A percentile compares a stretch with the other conserved stretches of the same genome.
Evolutionary conservation across 495 filamentous ascomycete genomes (phyloP).

Genomic region (Beverwykella pulmonaria): DNA sequence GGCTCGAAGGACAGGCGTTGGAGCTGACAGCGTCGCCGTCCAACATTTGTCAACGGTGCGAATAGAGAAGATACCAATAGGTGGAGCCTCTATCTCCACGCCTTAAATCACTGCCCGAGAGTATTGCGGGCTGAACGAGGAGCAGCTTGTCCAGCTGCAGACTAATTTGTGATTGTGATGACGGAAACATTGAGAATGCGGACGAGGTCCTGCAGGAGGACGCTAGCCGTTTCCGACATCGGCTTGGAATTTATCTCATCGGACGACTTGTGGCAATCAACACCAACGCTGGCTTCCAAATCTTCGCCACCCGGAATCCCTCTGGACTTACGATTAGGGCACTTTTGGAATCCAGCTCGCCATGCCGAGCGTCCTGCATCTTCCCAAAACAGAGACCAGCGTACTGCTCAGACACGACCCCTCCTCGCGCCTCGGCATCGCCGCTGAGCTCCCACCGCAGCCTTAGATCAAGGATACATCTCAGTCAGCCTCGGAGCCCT

Average conservation of each 20-base stretch:
- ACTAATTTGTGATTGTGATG: constrained; percentile 1
- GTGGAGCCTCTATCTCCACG: not conserved
- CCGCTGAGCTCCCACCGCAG: not conserved
- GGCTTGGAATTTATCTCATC: constrained; percentile 1
- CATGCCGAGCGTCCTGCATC: not conserved
- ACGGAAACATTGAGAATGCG: not conserved
- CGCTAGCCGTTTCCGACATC: not conserved
- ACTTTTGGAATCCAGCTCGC: not conserved
- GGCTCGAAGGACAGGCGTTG: not conserved
- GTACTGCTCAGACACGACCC: not conserved
- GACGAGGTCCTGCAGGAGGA: not conserved
- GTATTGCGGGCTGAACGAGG: not conserved
- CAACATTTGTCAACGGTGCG: not conserved
- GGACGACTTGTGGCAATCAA: not conserved
- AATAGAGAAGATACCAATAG: not conserved
- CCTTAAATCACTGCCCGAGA: not conserved
- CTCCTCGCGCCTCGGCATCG: not conserved
- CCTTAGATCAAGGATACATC: not conserved
- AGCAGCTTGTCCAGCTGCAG: not conserved
- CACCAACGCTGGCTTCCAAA: constrained; percentile 4
- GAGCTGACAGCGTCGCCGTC: not conserved
- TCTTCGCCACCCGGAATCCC: not conserved
- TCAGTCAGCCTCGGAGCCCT: not conserved
- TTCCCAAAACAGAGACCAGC: not conserved
- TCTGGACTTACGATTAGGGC: not conserved